Base-by-base conservation (phyloP, 2,329 filamentous ascomycete species). In the Pyrenophora teres region DNA sequence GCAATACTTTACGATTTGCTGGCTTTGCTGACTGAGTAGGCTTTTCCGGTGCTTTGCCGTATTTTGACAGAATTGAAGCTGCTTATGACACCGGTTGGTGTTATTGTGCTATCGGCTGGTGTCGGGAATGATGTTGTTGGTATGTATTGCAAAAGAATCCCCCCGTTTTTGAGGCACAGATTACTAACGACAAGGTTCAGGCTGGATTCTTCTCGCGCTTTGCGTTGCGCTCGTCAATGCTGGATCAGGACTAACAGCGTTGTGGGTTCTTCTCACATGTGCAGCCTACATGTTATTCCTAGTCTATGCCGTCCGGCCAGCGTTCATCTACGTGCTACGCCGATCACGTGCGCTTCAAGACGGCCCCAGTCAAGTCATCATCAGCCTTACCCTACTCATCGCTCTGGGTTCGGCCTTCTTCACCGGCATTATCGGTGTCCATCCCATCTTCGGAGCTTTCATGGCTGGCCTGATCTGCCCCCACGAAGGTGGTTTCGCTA, bases 161-260 rank as follows among this genome's bases (percentile, higher is more conserved):
- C 27, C 8, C 8, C 27, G 3, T 12, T 18, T 38, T 16, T 25
- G 33, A 12, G 6, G 9, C 16, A 12, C 8, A 30, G 27, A 6
- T 13, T 6, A 8, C n/a, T 45, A 41, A 54, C 62, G 54, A 60
- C 9, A 3, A 32, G 30, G n/a, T 35, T 8, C 18, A 73, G 72
- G 90, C 50, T 97, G 93, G 93, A 87, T 97, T 59, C 79, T 97
- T 13, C 85, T 97, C 19, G 93, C 93, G 0, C 86, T 97, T 23
- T 97, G 93, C 62, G 92, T 97, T 30, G 90, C 93, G 0, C 81
- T 97, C 21, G 92, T 96, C 65, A 97, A 97, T 68, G 91, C 92
- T 25, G 86, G 86, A 13, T 87, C 83, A 38, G 93, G 93, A 0
- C 73, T 97, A 16, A 87, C 90, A 0, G 92, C 93, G 0, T 80